Conservation (phyloP, 2,329 filamentous ascomycete species). For the Neopestalotiopsis sp. region DNA sequence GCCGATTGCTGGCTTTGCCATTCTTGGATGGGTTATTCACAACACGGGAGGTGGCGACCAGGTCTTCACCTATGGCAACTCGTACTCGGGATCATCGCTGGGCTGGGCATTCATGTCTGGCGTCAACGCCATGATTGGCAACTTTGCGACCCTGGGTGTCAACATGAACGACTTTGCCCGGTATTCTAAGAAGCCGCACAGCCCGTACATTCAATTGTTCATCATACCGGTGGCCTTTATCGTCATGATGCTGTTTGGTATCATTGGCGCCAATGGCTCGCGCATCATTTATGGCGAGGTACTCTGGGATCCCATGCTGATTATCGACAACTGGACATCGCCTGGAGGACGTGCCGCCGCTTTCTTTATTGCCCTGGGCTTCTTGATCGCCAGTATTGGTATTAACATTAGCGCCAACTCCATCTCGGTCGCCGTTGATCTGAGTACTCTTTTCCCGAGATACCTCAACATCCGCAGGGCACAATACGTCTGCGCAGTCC, state of each 20-base stretch:
- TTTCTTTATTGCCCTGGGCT: slow-evolving; percentile 22
- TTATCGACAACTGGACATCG: slow-evolving; percentile 22
- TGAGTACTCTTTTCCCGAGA: slow-evolving; percentile 21
- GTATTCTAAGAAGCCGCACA: slow-evolving; percentile 21
- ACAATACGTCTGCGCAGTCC: slow-evolving; percentile 21
- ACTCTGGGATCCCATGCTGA: slow-evolving; percentile 21
- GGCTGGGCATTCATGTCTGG: slow-evolving; percentile 35
- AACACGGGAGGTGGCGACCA: slow-evolving; percentile 28
- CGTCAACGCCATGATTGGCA: slow-evolving; percentile 31
- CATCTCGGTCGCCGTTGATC: slow-evolving; percentile 22
- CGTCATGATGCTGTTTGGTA: slow-evolving; percentile 31
- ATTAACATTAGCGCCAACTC: slow-evolving; percentile 24
- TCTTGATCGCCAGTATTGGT: slow-evolving; percentile 22
- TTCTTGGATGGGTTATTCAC: slow-evolving; percentile 24
- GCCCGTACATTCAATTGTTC: slow-evolving; percentile 30
- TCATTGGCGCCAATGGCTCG: slow-evolving; percentile 30
- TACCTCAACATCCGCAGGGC: slow-evolving; percentile 21
- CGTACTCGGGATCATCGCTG: slow-evolving; percentile 27
- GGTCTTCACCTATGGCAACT: slow-evolving; percentile 27
- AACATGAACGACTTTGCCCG: slow-evolving; percentile 26
- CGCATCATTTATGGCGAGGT: slow-evolving; percentile 19
- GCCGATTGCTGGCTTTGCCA: slow-evolving; percentile 21
- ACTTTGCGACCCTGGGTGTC: slow-evolving; percentile 24
- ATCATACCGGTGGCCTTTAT: slow-evolving; percentile 30
- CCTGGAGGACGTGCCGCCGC: slow-evolving; percentile 22